Percentiles rank a stretch among this genome's conserved stretches.
Conservation (phyloP, 192 early-diverging fungal genomes). For the Podila minutissima region DNA sequence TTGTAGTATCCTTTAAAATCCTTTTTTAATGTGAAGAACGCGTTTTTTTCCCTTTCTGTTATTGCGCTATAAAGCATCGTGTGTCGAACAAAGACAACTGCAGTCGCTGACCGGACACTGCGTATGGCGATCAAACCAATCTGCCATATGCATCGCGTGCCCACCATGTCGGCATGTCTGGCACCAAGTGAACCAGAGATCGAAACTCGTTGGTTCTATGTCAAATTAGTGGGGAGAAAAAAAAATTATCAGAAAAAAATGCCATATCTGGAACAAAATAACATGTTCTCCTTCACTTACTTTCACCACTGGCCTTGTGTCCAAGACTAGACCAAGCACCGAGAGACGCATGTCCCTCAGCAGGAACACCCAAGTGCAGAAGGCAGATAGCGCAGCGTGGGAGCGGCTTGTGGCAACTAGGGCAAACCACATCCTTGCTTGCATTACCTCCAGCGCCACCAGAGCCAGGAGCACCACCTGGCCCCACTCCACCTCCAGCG, state of each 20-base stretch:
- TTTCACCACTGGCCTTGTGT: slow-evolving; percentile 40
- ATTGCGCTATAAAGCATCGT: slow-evolving; percentile 29
- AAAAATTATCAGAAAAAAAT: slow-evolving; percentile 1
- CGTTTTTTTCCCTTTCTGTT: neutral
- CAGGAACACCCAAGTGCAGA: slow-evolving; percentile 72
- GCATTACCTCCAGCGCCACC: slow-evolving; percentile 16
- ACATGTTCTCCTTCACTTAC: slow-evolving; percentile 13
- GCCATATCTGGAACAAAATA: neutral
- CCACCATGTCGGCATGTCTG: slow-evolving; percentile 98
- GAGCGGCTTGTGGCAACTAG: slow-evolving; percentile 68
- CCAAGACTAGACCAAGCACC: slow-evolving; percentile 48
- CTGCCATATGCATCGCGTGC: slow-evolving; percentile 87
- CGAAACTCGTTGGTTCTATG: slow-evolving; percentile 68
- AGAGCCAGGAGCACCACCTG: slow-evolving; percentile 3
- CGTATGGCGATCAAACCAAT: slow-evolving; percentile 90
- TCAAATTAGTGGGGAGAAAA: neutral
- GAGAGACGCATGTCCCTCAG: slow-evolving; percentile 54
- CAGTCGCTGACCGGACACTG: slow-evolving; percentile 96
- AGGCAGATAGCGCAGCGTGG: slow-evolving; percentile 75
- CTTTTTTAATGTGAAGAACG: neutral
- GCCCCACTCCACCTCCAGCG: slow-evolving; percentile 14
- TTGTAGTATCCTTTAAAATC: too few relatives aligned
- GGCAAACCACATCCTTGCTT: slow-evolving; percentile 67
- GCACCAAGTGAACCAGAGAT: slow-evolving; percentile 99
- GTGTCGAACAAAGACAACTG: slow-evolving; percentile 70